Conservation (phyloP, 495 filamentous ascomycete genomes). For the Penicillium egyptiacum region DNA sequence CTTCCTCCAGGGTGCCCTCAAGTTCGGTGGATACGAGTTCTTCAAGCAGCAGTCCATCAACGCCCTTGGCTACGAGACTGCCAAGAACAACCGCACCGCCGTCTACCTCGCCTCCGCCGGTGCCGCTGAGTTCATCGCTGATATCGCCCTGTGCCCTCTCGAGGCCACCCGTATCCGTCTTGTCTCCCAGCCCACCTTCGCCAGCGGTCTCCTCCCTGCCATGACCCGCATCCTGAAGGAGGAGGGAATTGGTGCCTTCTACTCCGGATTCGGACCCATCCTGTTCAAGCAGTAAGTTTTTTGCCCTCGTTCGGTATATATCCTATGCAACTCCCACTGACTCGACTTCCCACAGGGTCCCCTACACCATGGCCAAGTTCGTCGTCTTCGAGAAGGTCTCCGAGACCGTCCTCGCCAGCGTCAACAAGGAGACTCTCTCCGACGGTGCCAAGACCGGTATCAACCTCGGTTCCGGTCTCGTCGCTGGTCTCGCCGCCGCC, state of each 20-base stretch:
- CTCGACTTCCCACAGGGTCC: constrained; percentile 61
- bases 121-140: constrained; percentile 87
- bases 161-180: constrained; percentile 95
- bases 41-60: constrained; percentile 95
- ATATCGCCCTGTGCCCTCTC: constrained; percentile 90
- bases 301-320: neutral
- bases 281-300: constrained; percentile 87
- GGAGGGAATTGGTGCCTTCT: constrained; percentile 88
- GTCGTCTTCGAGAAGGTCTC: constrained; percentile 98
- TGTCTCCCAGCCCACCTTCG: constrained; percentile 86
- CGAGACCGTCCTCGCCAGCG: constrained; percentile 68
- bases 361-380: constrained; percentile 99
- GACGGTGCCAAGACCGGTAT: constrained; percentile 75
- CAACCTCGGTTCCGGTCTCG: constrained; percentile 93
- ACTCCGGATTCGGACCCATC: constrained; percentile 91
- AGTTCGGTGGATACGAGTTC: constrained; percentile 93
- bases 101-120: constrained; percentile 87
- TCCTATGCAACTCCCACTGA: constrained; percentile 3
- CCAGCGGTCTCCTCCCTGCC: constrained; percentile 74
- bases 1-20: constrained; percentile 93
- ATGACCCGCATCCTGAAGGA: constrained; percentile 82
- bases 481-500: constrained; percentile 97
- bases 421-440: constrained; percentile 77
- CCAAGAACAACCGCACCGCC: constrained; percentile 80
- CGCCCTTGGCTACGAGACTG: constrained; percentile 72